Evolutionary conservation across 352 stramenopile species (phyloP).

Genomic region (Blastocystis hominis): DNA sequence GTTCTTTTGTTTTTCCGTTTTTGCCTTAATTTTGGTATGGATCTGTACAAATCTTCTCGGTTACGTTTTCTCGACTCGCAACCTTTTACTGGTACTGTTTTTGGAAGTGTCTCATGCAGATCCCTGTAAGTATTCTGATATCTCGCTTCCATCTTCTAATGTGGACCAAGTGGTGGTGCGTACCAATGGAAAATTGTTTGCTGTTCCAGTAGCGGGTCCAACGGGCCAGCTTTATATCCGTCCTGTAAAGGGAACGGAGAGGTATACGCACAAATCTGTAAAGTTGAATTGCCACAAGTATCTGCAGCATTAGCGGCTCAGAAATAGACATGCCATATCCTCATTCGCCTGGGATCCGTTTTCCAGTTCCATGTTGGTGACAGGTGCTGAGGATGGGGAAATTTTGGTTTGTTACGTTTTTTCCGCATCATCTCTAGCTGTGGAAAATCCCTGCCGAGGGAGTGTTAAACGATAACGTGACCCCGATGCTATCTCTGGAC

Average conservation of each 20-base stretch:
- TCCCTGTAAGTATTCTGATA: conserved; percentile 13
- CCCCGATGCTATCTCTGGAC: neutral
- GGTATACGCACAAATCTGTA: conserved; percentile 11
- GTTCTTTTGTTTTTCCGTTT: neutral
- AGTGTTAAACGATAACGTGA: neutral
- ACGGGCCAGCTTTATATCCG: conserved; percentile 34
- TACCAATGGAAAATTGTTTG: conserved; percentile 20
- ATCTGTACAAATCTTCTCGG: conserved; percentile 34
- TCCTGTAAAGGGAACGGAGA: neutral
- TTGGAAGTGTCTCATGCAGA: neutral
- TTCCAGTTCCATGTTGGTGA: neutral
- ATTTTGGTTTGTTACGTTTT: neutral
- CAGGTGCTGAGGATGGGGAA: conserved; percentile 37
- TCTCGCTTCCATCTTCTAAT: conserved; percentile 24
- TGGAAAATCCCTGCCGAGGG: conserved; percentile 11
- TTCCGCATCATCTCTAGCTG: neutral
- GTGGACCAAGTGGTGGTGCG: conserved; percentile 26
- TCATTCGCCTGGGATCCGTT: conserved; percentile 40
- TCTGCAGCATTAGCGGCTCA: neutral
- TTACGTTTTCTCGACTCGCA: conserved; percentile 48
- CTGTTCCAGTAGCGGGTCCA: conserved; percentile 14
- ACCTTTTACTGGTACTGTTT: neutral
- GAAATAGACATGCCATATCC: neutral
- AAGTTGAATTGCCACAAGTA: conserved; percentile 47
- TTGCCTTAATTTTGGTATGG: neutral